Evolutionary conservation across 805 yeast species (phyloP).

Genomic region (Pichia deserticola): DNA sequence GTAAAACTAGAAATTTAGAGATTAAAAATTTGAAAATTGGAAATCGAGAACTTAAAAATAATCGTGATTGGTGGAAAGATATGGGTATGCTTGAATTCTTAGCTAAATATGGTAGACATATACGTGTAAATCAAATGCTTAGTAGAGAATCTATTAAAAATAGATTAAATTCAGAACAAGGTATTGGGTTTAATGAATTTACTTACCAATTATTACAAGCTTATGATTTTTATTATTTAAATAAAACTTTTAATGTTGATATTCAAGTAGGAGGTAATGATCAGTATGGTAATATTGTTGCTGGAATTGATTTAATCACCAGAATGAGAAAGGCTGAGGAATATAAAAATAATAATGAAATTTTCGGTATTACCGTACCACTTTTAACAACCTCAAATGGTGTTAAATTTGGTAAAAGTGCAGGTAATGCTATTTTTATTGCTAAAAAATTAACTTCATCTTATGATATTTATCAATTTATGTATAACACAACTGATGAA

Average conservation of each 20-base stretch:
- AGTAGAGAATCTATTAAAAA: constrained; percentile 81
- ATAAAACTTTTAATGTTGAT: constrained; percentile 47
- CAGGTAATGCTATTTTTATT: constrained; percentile 92
- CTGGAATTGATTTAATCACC: constrained; percentile 83
- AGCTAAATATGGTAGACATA: constrained; percentile 65
- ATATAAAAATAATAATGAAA: constrained; percentile 17
- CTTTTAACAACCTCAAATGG: constrained; percentile 82
- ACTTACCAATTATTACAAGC: constrained; percentile 91
- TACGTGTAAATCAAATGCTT: constrained; percentile 81
- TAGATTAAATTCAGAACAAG: constrained; percentile 59
- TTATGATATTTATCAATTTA: constrained; percentile 77
- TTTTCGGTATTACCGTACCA: constrained; percentile 84
- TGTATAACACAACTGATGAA: constrained; percentile 71
- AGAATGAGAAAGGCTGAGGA: constrained; percentile 34
- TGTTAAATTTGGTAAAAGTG: constrained; percentile 92
- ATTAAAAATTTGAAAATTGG: constrained; percentile 13
- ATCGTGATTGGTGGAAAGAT: constrained; percentile 80
- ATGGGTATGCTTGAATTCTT: constrained; percentile 72
- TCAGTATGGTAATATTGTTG: constrained; percentile 97
- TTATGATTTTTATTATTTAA: constrained; percentile 82
- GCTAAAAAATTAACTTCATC: constrained; percentile 69
- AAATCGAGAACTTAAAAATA: constrained; percentile 38
- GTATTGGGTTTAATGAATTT: constrained; percentile 91
- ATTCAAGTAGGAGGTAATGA: constrained; percentile 94
- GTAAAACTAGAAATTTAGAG: constrained; percentile 38